phyloP scores from a whole-genome alignment of 2,329 filamentous ascomycete species.

The Nothophoma quercina region DNA sequence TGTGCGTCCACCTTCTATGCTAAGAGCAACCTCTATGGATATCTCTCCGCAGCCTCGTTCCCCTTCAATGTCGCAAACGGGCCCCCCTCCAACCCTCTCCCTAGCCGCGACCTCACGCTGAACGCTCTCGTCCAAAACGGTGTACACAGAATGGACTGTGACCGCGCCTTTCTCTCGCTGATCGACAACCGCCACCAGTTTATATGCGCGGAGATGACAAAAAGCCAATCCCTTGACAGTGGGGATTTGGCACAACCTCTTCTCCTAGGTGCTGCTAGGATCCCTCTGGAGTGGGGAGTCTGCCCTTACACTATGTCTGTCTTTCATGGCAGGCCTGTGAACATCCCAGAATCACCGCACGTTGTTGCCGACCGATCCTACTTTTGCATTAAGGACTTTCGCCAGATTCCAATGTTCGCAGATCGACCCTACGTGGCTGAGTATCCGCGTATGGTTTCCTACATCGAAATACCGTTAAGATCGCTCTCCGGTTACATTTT shows the following conservation, averaged over 20 bases:
- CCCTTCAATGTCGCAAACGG: slow-evolving; percentile 17
- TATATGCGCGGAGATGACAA: slow-evolving; percentile 24
- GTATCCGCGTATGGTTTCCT: slow-evolving; percentile 19
- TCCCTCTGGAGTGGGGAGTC: slow-evolving; percentile 22
- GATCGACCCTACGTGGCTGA: slow-evolving; percentile 12
- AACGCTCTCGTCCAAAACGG: slow-evolving; percentile 24
- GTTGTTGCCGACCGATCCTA: slow-evolving; percentile 12
- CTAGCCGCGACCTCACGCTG: slow-evolving; percentile 20
- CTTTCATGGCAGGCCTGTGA: slow-evolving; percentile 11
- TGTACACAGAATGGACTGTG: slow-evolving; percentile 16
- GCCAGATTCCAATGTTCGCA: slow-evolving; percentile 13
- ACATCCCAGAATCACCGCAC: slow-evolving; percentile 5
- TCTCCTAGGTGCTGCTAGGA: slow-evolving; percentile 10
- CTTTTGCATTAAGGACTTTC: slow-evolving; percentile 19
- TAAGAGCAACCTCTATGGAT: not conserved
- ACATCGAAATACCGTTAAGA: slow-evolving; percentile 16
- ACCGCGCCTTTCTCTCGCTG: slow-evolving; percentile 23
- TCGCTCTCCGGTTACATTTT: slow-evolving; percentile 17
- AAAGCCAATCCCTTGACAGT: slow-evolving; percentile 9
- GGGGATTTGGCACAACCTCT: slow-evolving; percentile 9
- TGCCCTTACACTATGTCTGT: slow-evolving; percentile 20
- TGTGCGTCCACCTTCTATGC: not conserved
- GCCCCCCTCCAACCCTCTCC: slow-evolving; percentile 15
- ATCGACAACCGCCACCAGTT: slow-evolving; percentile 20
- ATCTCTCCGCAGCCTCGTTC: slow-evolving; percentile 22